phyloP scores from a whole-genome alignment of 169 alveolate species.

The Babesia gibsoni region DNA sequence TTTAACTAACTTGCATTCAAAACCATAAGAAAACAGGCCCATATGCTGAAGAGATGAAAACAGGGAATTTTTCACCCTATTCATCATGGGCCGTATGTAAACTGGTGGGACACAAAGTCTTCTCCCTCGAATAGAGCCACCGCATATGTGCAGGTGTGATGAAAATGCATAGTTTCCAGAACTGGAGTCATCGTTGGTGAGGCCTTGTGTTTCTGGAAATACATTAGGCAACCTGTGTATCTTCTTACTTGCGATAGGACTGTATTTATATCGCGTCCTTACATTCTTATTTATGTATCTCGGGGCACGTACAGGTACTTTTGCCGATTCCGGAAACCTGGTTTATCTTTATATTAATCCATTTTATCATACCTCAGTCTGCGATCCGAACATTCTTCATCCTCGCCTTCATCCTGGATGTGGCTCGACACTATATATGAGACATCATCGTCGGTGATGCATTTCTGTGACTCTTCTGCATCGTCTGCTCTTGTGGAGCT shows the following conservation, averaged over 20 bases:
- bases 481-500: too few relatives aligned
- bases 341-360: not conserved
- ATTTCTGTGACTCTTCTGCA: not conserved
- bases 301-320: constrained; percentile 16
- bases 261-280: constrained; percentile 40
- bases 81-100: constrained; percentile 75
- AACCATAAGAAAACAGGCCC: constrained; percentile 53
- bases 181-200: constrained; percentile 8
- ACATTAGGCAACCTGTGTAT: not conserved
- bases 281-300: constrained; percentile 24
- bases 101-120: constrained; percentile 66
- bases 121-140: constrained; percentile 68
- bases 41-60: constrained; percentile 57
- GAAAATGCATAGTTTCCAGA: constrained; percentile 8
- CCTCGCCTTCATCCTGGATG: not conserved
- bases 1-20: constrained; percentile 6
- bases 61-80: constrained; percentile 67
- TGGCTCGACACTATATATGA: not conserved
- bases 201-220: not conserved
- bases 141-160: constrained; percentile 39
- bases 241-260: constrained; percentile 39
- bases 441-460: not conserved
- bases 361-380: not conserved
- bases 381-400: not conserved
- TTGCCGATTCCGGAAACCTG: constrained; percentile 31